A percentile compares a stretch with the other conserved stretches of the same genome.
These are phyloP conservation scores for Candida ovalis DNA, from an alignment of 805 yeast genomes.

Conservation along the genomic window DNA sequence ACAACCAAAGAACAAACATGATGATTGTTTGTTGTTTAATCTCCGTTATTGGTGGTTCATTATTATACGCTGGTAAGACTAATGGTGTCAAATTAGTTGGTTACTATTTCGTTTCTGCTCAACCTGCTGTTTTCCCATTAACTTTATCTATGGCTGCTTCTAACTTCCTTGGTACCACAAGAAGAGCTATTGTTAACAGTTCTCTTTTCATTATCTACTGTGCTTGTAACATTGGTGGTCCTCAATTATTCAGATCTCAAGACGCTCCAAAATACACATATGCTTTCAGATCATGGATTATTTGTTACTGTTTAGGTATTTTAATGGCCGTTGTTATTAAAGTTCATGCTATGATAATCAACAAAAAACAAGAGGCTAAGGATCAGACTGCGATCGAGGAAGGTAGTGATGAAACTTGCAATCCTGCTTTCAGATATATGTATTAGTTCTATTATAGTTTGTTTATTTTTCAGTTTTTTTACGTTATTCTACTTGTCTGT, in stretches of 20 bases:
- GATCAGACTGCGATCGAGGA: constrained; percentile 7
- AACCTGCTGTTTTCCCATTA: constrained; percentile 27
- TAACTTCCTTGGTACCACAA: constrained; percentile 63
- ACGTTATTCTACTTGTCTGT: no score
- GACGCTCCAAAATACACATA: constrained; percentile 57
- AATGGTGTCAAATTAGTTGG: constrained; percentile 30
- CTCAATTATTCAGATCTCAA: constrained; percentile 56
- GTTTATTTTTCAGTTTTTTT: no score
- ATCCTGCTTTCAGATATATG: constrained; percentile 19
- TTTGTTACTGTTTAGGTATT: constrained; percentile 35
- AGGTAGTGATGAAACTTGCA: constrained; percentile 9
- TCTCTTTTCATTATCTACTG: constrained; percentile 58
- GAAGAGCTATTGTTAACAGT: constrained; percentile 53
- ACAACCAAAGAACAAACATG: constrained; percentile 32
- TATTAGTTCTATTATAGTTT: constrained; percentile 12
- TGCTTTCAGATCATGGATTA: constrained; percentile 54
- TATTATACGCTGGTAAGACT: constrained; percentile 25
- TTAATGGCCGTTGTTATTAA: constrained; percentile 11
- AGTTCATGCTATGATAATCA: constrained; percentile 8
- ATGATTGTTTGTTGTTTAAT: constrained; percentile 19
- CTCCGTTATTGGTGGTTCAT: constrained; percentile 28
- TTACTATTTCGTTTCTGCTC: constrained; percentile 24
- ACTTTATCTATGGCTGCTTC: constrained; percentile 25
- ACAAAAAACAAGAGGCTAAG: constrained; percentile 10
- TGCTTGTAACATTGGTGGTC: constrained; percentile 65